Base-by-base conservation (phyloP, 1,139 yeast genomes). In the Hansenula lynferdii region DNA sequence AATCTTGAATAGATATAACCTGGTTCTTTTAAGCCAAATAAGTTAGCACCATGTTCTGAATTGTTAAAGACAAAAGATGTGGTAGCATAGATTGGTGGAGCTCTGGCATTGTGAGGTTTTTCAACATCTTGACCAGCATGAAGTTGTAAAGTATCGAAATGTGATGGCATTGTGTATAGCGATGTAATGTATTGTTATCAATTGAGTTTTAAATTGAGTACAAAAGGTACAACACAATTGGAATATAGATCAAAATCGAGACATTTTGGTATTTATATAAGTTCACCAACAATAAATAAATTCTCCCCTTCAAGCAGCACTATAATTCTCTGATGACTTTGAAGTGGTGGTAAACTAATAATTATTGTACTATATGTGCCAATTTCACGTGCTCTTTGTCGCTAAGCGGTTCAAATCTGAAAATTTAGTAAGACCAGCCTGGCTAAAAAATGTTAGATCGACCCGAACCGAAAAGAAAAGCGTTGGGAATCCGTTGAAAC, bases 31-130 rank as follows among this genome's bases (percentile, higher is more conserved):
- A 90, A 72, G 27, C 90, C 95, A 53, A 92, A 92, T 47, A 89
- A 69, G 55, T 86, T 83, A 33, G 97, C 95, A 38, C 96, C 98
- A 54, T 90, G 92, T 60, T 85, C 77, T 23, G 96, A 86, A 61
- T 85, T 80, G 47, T 84, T 75, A 64, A 92, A 92, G 32, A 81
- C 94, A 57, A 76, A 92, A 11, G 97, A 90, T 6, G 85, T 70
- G n/a, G 89, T 72, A 38, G 92, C 84, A 61, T 85, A 89, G 58
- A 92, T 85, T 43, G 97, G 97, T 28, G 86, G 90, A 11, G 97
- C 96, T 62, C 97, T 77, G 54, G 73, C 55, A 58, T 69, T 57
- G 66, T 75, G 76, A 47, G 90, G 71, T 49, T 72, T 68, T 56
- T 78, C 81, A 53, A 76, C 64, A 42, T 67, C 68, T 61, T 82